These are phyloP conservation scores for Mrakia frigida DNA, from an alignment of 768 basidiomycete species.

Conservation along the genomic window DNA sequence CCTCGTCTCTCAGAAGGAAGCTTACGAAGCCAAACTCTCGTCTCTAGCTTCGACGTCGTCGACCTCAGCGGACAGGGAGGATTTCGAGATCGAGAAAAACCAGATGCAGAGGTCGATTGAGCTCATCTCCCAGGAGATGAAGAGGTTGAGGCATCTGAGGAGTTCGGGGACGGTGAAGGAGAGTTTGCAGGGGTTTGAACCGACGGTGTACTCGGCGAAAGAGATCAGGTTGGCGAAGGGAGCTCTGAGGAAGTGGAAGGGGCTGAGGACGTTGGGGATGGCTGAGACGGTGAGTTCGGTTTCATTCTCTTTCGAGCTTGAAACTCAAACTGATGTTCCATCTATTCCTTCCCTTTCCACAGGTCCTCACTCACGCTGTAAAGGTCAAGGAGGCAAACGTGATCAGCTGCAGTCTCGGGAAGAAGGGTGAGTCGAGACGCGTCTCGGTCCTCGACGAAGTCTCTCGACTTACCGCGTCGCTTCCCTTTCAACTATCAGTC, in stretches of 20 bases:
- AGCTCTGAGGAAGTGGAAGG: constrained; percentile 78
- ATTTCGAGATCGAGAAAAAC: constrained; percentile 77
- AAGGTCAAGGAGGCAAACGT: constrained; percentile 90
- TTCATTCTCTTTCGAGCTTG: neutral
- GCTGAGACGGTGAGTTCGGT: constrained; percentile 56
- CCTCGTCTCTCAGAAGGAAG: constrained; percentile 53
- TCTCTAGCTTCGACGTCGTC: constrained; percentile 46
- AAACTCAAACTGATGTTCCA: neutral
- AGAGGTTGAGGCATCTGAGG: constrained; percentile 53
- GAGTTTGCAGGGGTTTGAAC: constrained; percentile 55
- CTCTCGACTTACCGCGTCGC: neutral
- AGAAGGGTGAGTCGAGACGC: constrained; percentile 13
- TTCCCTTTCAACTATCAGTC: constrained; percentile 46
- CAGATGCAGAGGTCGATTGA: constrained; percentile 86
- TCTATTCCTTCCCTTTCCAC: neutral
- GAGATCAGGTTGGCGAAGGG: constrained; percentile 77
- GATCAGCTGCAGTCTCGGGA: constrained; percentile 45
- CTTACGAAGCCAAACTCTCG: constrained; percentile 57
- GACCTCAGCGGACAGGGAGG: constrained; percentile 63
- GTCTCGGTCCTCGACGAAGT: neutral
- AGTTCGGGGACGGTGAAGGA: neutral
- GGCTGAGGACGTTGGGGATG: constrained; percentile 79
- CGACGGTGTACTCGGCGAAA: constrained; percentile 71
- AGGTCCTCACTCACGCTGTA: constrained; percentile 73
- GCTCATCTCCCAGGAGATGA: constrained; percentile 75